A percentile compares a stretch with the other conserved stretches of the same genome.
These are phyloP conservation scores for Triticum urartu DNA, from an alignment of 176 grass and related monocot species.

Conservation along the genomic window DNA sequence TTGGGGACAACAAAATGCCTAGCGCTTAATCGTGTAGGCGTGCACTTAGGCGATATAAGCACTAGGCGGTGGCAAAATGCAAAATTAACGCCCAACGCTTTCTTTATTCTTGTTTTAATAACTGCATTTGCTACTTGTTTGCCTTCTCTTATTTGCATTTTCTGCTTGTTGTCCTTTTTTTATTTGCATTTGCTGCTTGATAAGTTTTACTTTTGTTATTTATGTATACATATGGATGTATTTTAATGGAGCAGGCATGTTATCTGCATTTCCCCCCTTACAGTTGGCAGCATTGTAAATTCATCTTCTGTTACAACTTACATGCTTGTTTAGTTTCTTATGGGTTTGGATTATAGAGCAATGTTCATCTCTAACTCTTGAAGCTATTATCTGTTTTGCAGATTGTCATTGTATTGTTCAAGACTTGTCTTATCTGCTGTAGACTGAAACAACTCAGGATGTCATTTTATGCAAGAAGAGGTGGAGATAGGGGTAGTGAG, in stretches of 20 bases:
- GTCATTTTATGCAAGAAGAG: conserved; percentile 67
- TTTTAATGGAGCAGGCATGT: neutral
- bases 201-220: neutral
- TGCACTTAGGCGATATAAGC: neutral
- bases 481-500: conserved; percentile 51
- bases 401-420: conserved; percentile 24
- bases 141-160: neutral
- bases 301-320: neutral
- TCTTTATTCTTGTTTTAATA: neutral
- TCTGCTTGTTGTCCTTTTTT: neutral
- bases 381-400: conserved; percentile 28
- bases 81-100: neutral
- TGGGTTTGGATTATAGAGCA: neutral
- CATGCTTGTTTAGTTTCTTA: conserved; percentile 9
- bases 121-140: neutral
- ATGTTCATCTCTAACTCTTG: neutral
- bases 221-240: neutral
- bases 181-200: neutral
- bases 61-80: neutral
- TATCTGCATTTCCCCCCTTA: neutral
- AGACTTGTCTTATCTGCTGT: neutral
- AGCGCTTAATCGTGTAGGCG: neutral
- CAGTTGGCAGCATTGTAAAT: neutral
- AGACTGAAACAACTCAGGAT: conserved; percentile 43
- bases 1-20: neutral